Conservation (phyloP, 768 basidiomycete species). For the Polyporus arcularius region DNA sequence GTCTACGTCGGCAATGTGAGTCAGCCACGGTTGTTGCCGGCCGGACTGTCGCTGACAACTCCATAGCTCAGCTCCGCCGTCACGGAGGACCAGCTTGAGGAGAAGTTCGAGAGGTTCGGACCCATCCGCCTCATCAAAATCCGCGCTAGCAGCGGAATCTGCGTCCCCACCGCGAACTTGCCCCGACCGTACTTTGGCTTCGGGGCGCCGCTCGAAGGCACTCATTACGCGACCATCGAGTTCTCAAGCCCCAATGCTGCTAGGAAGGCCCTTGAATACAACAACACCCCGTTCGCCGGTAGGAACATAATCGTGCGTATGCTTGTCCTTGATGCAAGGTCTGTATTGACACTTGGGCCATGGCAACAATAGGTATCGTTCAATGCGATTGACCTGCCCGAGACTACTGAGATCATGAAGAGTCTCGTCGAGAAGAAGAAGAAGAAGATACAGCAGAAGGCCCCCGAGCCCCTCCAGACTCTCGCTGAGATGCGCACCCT, state of each 20-base stretch:
- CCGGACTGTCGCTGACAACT: conserved; percentile 5
- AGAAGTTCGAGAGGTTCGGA: conserved; percentile 41
- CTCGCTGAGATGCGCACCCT: neutral
- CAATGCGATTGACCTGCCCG: conserved; percentile 35
- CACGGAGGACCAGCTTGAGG: conserved; percentile 34
- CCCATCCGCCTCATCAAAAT: conserved; percentile 35
- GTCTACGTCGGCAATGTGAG: conserved; percentile 69
- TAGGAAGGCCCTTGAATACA: conserved; percentile 42
- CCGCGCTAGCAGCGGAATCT: conserved; percentile 35
- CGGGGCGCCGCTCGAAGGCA: neutral
- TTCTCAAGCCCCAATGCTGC: conserved; percentile 43
- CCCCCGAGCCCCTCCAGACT: no score
- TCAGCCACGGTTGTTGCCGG: conserved; percentile 1
- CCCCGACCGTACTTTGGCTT: conserved; percentile 1
- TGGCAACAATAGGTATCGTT: conserved; percentile 14
- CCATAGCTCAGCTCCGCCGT: conserved; percentile 35
- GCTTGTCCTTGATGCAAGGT: neutral
- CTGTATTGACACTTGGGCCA: neutral
- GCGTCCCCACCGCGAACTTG: conserved; percentile 13
- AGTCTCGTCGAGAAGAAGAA: neutral
- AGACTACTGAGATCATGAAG: conserved; percentile 16
- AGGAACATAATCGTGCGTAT: conserved; percentile 40
- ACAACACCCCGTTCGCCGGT: conserved; percentile 39
- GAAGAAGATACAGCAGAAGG: neutral
- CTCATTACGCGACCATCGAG: conserved; percentile 52